Base-by-base conservation (phyloP, 192 early-diverging fungal species). In the Rhizophagus clarus region DNA sequence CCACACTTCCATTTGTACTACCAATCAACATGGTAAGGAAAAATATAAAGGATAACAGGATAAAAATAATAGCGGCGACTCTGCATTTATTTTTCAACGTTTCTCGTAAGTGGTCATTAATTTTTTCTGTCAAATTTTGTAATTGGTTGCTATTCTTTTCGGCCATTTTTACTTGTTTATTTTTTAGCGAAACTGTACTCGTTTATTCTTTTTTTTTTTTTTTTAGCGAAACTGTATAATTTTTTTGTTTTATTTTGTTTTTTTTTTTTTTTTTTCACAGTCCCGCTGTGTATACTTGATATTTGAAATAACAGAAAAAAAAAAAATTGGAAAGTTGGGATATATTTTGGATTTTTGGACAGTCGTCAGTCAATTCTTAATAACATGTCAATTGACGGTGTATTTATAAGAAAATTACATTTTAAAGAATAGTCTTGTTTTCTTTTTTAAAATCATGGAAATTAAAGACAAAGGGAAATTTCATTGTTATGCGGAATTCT, bases 21-120 rank as follows among this genome's bases (percentile, higher is more conserved):
- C 66, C 77, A 10, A 79, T 32, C 10, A 79, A 71, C 56, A 79
- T 29, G 9, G 71, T 42, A 71, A 71, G 24, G 22, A 71, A 60
- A 1, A 72, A 40, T 40, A 79, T 37, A 2, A 24, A 72, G 2
- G 77, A 79, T 8, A 71, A 45, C 4, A 71, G 11, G 11, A 79
- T 61, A 28, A 68, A 49, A 45, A 47, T 1, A 9, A 68, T 29
- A 28, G 47, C 7, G 4, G 24, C 24, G 22, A 40, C 14, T 12
- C n/a, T 32, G 12, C 20, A 34, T 4, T 76, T 76, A 10, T 76
- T 64, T 63, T 76, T 34, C 3, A 20, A 64, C 1, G 60, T 56
- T 42, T 42, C 29, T 20, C 8, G 5, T 31, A 76, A 2, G 24
- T 62, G 31, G 1, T 6, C 61, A 29, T 15, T 7, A 26, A n/a